Evolutionary conservation across 2,329 filamentous ascomycete species (phyloP).

Genomic region (Fulvia fulva): DNA sequence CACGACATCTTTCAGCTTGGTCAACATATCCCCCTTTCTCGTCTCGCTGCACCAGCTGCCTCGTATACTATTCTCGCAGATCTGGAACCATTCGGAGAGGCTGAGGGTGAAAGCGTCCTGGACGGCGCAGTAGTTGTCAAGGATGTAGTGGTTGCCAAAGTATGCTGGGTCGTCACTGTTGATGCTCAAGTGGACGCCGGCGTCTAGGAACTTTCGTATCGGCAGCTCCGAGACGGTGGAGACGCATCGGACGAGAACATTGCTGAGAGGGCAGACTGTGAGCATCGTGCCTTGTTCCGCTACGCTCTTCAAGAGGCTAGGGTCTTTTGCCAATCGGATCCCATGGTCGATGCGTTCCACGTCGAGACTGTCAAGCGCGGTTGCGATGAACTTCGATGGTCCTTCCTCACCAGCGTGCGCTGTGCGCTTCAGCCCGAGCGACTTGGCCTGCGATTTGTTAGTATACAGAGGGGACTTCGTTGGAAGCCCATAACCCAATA

Average conservation of each 20-base stretch:
- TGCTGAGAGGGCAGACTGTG: slow-evolving; percentile 70
- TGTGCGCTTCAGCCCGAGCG: slow-evolving; percentile 57
- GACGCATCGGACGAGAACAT: slow-evolving; percentile 61
- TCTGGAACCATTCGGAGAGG: slow-evolving; percentile 62
- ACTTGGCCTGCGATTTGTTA: slow-evolving; percentile 37
- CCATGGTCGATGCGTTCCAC: slow-evolving; percentile 72
- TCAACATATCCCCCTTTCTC: slow-evolving; percentile 59
- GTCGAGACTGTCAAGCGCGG: slow-evolving; percentile 59
- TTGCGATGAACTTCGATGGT: slow-evolving; percentile 60
- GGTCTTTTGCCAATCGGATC: slow-evolving; percentile 60
- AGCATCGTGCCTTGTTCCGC: slow-evolving; percentile 57
- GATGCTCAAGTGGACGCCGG: slow-evolving; percentile 64
- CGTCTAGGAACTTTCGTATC: slow-evolving; percentile 59
- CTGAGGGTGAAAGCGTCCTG: slow-evolving; percentile 65
- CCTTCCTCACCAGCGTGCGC: slow-evolving; percentile 76
- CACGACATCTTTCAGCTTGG: slow-evolving; percentile 16
- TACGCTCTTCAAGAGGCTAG: slow-evolving; percentile 55
- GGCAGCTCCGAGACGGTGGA: slow-evolving; percentile 54
- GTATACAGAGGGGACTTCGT: too few relatives aligned
- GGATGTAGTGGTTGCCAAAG: slow-evolving; percentile 66
- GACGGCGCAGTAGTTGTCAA: slow-evolving; percentile 72
- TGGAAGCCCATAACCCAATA: too few relatives aligned
- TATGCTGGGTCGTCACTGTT: slow-evolving; percentile 74
- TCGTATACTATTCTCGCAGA: slow-evolving; percentile 59
- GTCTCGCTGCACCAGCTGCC: slow-evolving; percentile 66